phyloP scores from a whole-genome alignment of 1,284 basidiomycete genomes.

The Leucoagaricus sp. region DNA sequence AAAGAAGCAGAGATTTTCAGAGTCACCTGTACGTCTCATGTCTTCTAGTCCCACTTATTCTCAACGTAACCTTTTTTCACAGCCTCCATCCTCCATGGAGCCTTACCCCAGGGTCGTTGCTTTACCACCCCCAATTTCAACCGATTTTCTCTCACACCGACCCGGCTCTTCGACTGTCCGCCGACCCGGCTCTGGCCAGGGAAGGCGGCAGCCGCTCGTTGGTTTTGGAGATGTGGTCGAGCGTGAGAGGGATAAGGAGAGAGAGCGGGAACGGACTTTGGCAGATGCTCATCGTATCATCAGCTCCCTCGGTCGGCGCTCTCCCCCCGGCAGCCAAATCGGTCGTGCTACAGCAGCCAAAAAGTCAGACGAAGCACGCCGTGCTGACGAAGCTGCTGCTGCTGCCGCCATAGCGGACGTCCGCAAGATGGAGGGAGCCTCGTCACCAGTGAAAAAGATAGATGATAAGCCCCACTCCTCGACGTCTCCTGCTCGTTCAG shows the following conservation, averaged over 20 bases:
- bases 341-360: conserved; percentile 45
- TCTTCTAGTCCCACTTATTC: neutral
- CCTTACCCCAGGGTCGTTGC: conserved; percentile 13
- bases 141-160: conserved; percentile 15
- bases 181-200: conserved; percentile 10
- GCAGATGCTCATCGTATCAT: conserved; percentile 24
- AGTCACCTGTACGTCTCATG: conserved; percentile 28
- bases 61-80: neutral
- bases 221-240: conserved; percentile 7
- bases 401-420: conserved; percentile 10
- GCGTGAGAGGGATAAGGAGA: conserved; percentile 9
- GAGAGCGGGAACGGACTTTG: conserved; percentile 1
- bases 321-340: conserved; percentile 45
- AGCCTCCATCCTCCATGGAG: conserved; percentile 9
- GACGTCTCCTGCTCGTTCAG: neutral
- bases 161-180: conserved; percentile 11
- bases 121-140: conserved; percentile 18
- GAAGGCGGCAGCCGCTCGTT: neutral
- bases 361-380: conserved; percentile 38
- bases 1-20: conserved; percentile 44
- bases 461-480: neutral
- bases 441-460: neutral
- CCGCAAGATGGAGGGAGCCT: conserved; percentile 3
- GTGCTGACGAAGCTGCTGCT: conserved; percentile 15
- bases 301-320: conserved; percentile 37